Evolutionary conservation across 768 basidiomycete genomes (phyloP).

Genomic region (Hericium coralloides): DNA sequence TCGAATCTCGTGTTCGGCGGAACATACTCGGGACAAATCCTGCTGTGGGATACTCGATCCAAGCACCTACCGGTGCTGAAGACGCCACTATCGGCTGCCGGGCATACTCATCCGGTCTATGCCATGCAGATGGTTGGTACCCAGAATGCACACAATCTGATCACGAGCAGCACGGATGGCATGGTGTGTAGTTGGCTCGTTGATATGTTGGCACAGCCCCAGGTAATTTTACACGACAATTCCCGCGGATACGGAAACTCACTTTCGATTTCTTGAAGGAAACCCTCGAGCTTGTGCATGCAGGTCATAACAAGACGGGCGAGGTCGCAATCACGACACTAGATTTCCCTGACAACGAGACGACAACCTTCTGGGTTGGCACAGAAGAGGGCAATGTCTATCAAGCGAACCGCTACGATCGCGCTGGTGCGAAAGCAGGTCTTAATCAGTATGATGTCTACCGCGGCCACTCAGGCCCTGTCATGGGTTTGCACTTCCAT

Average conservation of each 20-base stretch:
- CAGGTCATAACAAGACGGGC: conserved; percentile 92
- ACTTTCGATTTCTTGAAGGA: conserved; percentile 44
- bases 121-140: conserved; percentile 98
- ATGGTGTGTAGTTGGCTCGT: conserved; percentile 96
- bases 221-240: conserved; percentile 38
- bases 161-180: conserved; percentile 95
- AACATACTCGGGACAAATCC: conserved; percentile 97
- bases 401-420: conserved; percentile 93
- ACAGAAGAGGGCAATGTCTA: conserved; percentile 98
- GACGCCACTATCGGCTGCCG: conserved; percentile 90
- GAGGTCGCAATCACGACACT: conserved; percentile 92
- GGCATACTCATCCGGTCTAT: conserved; percentile 98
- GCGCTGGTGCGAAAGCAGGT: conserved; percentile 94
- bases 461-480: conserved; percentile 85
- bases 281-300: conserved; percentile 83
- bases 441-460: conserved; percentile 91
- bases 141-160: conserved; percentile 96
- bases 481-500: conserved; percentile 94
- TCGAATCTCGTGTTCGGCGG: conserved; percentile 96
- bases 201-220: conserved; percentile 97
- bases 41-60: conserved; percentile 96
- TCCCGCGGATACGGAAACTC: not conserved
- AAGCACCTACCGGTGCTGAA: conserved; percentile 95
- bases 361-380: conserved; percentile 94
- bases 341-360: conserved; percentile 94